Conservation (phyloP, 2,329 filamentous ascomycete genomes). For the Claviceps sp. region DNA sequence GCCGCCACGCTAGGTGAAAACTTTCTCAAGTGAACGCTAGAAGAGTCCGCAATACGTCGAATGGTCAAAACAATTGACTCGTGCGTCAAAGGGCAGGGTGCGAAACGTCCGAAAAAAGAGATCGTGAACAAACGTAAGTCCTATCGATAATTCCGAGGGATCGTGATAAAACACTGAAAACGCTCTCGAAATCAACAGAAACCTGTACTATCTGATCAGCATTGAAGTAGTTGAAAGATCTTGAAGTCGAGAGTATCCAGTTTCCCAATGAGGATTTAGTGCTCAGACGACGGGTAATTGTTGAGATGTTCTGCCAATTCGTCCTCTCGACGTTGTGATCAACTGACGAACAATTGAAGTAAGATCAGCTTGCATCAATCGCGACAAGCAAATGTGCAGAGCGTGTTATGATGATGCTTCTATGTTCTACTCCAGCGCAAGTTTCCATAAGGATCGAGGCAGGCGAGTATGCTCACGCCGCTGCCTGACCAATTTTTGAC, state of each 20-base stretch:
- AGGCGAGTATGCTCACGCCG: neutral
- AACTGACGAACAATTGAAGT: neutral
- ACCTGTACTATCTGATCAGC: slow-evolving; percentile 18
- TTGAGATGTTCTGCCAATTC: neutral
- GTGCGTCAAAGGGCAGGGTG: slow-evolving; percentile 14
- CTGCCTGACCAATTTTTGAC: neutral
- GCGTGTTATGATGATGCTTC: neutral
- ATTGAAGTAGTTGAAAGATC: neutral
- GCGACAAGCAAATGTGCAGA: neutral
- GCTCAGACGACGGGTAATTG: neutral
- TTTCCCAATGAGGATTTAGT: neutral
- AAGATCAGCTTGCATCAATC: neutral
- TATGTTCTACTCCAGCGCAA: neutral
- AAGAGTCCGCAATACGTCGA: slow-evolving; percentile 10
- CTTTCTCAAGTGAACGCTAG: slow-evolving; percentile 19
- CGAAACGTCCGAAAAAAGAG: slow-evolving; percentile 11
- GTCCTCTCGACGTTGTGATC: neutral
- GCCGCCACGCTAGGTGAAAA: slow-evolving; percentile 25
- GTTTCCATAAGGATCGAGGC: neutral
- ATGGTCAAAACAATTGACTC: slow-evolving; percentile 5
- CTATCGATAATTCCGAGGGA: slow-evolving; percentile 27
- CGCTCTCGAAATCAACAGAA: slow-evolving; percentile 29
- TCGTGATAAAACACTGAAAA: slow-evolving; percentile 25
- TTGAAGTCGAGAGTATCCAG: neutral
- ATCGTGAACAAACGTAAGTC: slow-evolving; percentile 19